These are phyloP conservation scores for Syzygium jambos DNA, from an alignment of 345 rosid genomes.

Conservation along the genomic window DNA sequence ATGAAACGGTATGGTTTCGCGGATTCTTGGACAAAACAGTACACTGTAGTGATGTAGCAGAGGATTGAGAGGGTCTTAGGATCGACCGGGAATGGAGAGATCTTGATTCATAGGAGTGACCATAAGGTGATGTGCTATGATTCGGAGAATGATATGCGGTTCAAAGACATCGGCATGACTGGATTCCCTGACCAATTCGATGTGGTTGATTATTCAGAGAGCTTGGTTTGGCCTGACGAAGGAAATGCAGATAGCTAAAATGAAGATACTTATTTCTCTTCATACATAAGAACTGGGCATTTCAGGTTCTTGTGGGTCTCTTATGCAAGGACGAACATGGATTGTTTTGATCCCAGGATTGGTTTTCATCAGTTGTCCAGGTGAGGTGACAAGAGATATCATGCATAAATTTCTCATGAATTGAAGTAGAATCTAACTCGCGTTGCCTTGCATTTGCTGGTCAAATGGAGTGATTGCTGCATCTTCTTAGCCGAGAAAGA, in stretches of 20 bases:
- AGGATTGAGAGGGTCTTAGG: neutral
- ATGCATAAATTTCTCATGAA: neutral
- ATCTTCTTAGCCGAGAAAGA: neutral
- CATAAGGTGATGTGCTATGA: neutral
- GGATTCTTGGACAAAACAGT: neutral
- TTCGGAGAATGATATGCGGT: neutral
- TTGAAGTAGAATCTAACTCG: neutral
- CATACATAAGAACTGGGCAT: neutral
- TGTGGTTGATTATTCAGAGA: neutral
- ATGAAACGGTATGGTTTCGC: neutral
- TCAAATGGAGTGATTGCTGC: neutral
- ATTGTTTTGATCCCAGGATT: neutral
- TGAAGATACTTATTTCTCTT: neutral
- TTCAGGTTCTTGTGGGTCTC: neutral
- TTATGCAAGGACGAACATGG: neutral
- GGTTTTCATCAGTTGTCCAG: neutral
- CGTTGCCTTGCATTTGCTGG: neutral
- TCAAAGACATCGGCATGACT: neutral
- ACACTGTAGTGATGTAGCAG: neutral
- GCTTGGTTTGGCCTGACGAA: neutral
- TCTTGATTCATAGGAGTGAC: neutral
- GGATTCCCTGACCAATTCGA: neutral
- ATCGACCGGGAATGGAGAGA: neutral
- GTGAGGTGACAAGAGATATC: neutral
- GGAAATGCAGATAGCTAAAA: neutral